A percentile compares a stretch with the other conserved stretches of the same genome.
Conservation (phyloP, 768 basidiomycete species). For the Kwoniella dejecticola region DNA sequence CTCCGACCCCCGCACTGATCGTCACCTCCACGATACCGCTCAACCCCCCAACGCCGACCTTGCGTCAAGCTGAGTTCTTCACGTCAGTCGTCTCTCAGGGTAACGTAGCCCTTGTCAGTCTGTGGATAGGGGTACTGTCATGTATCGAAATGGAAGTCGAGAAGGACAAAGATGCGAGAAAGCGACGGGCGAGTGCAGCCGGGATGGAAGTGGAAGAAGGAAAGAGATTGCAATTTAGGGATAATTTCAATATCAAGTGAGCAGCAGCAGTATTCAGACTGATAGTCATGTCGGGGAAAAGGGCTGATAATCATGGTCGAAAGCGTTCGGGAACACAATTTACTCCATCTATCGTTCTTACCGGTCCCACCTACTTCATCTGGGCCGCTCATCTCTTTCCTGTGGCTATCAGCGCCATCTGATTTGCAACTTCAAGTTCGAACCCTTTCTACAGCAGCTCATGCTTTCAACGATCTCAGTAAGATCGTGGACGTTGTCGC, state of each 20-base stretch:
- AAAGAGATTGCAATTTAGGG: slow-evolving; percentile 24
- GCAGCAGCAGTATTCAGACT: slow-evolving; percentile 12
- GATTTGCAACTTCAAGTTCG: slow-evolving; percentile 41
- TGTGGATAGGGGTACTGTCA: slow-evolving; percentile 52
- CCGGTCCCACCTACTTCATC: slow-evolving; percentile 19
- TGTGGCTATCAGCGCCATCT: slow-evolving; percentile 39
- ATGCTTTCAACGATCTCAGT: slow-evolving; percentile 42
- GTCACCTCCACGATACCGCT: slow-evolving; percentile 38
- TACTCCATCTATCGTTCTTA: slow-evolving; percentile 48
- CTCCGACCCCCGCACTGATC: slow-evolving; percentile 19
- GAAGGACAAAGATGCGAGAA: slow-evolving; percentile 44
- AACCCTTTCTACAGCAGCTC: slow-evolving; percentile 25
- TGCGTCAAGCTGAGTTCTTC: slow-evolving; percentile 52
- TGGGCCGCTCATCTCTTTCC: slow-evolving; percentile 42
- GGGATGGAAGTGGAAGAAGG: slow-evolving; percentile 18
- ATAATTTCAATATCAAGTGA: slow-evolving; percentile 47
- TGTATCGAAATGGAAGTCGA: slow-evolving; percentile 48
- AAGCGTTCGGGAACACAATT: slow-evolving; percentile 54
- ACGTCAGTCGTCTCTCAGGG: slow-evolving; percentile 39
- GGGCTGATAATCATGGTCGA: slow-evolving; percentile 2
- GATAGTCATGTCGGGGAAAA: neutral
- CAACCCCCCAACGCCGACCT: slow-evolving; percentile 39
- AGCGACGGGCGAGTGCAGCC: slow-evolving; percentile 23
- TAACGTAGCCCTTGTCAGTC: slow-evolving; percentile 45
- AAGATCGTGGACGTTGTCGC: slow-evolving; percentile 38